Evolutionary conservation across 495 filamentous ascomycete species (phyloP), one percentile per base, ranked within the genome.

Genomic region (Aspergillus conjunctus): DNA sequence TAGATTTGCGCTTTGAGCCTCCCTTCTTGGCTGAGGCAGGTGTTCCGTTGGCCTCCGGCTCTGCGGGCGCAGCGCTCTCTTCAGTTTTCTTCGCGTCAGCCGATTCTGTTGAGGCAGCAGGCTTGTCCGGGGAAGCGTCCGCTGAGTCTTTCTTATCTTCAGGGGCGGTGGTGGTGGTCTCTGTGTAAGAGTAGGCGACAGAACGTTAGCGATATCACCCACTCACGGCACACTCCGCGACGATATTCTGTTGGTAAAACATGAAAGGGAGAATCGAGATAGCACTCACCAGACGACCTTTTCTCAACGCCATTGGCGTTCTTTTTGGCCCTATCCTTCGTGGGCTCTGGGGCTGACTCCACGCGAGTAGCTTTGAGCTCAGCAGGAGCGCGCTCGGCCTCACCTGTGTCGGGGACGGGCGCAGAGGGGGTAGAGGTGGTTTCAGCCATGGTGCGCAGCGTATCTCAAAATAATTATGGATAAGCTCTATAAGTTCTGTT

Each of bases 1-100:
- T 83, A 26, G 88, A 91, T 79, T 92, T 93, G 72, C 91, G 81
- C 72, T 79, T 82, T 26, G 79, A 70, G 48, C 63, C 60, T 51
- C 60, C 61, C 62, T 81, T 79, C 68, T 81, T 81, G n/a, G 75
- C 65, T 10, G 75, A 68, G 14, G 76, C 71, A 53, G 81, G 75
- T 26, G 78, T 74, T 61, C 79, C 80, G 67, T 82, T 82, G 33
- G 73, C 67, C 59, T 69, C 67, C 51, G 70, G 50, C 57, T 73
- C 68, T 44, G 64, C 65, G 52, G 70, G 56, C 39, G 67, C 67
- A 30, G 63, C 66, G 31, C 54, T 60, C 33, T 66, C 66, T 2
- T 66, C 63, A 26, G 69, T 63, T 59, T 71, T 71, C 63, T 78
- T 73, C 54, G 67, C 59, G 59, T 80, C 75, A 41, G 66, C 53